Percentiles rank a stretch among this genome's conserved stretches.
phyloP scores from a whole-genome alignment of 2,329 filamentous ascomycete genomes.

The Metarhizium guizhouense region DNA sequence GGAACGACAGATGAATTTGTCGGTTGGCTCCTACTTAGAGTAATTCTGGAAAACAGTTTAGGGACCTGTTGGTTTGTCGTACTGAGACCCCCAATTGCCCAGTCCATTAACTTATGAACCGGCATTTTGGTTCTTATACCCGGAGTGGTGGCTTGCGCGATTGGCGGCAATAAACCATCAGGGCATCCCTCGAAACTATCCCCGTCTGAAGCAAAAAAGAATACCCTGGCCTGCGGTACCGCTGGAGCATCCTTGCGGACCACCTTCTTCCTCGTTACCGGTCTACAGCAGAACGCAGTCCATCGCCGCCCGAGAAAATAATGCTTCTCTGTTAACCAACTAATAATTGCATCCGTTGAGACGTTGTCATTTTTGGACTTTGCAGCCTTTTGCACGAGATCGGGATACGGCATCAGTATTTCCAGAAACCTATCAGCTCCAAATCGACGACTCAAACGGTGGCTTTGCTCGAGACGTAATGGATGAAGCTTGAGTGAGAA shows the following conservation, averaged over 20 bases:
- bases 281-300: conserved; percentile 36
- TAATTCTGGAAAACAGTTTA: conserved; percentile 51
- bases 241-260: conserved; percentile 20
- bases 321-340: conserved; percentile 26
- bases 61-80: conserved; percentile 38
- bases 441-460: conserved; percentile 46
- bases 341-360: conserved; percentile 17
- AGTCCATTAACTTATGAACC: conserved; percentile 34
- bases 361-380: conserved; percentile 23
- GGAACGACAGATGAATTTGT: not conserved
- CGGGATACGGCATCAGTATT: conserved; percentile 38
- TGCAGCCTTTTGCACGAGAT: conserved; percentile 16
- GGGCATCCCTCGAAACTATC: conserved; percentile 24
- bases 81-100: conserved; percentile 37
- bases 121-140: not conserved
- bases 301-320: conserved; percentile 37
- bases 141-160: conserved; percentile 12
- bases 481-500: conserved; percentile 40
- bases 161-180: conserved; percentile 11
- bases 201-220: conserved; percentile 47
- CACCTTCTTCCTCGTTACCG: conserved; percentile 23
- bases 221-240: conserved; percentile 26
- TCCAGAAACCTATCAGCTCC: conserved; percentile 52
- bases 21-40: conserved; percentile 33
- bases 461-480: conserved; percentile 36